Evolutionary conservation across 202 grass and related monocot genomes (phyloP).

Genomic region (Setaria italica): DNA sequence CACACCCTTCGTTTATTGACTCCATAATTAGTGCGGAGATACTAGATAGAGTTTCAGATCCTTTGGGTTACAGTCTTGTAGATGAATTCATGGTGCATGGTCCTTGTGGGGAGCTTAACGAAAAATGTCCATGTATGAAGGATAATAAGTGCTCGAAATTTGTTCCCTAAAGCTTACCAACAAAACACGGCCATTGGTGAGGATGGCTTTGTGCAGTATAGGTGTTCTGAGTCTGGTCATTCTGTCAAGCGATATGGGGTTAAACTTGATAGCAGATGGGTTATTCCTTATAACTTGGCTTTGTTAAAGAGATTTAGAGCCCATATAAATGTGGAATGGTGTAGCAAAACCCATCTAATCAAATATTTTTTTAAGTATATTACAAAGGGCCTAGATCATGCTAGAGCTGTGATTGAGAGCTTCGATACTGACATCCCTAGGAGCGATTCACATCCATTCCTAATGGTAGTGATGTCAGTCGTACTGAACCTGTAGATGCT

Average conservation of each 20-base stretch:
- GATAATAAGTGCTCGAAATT: constrained; percentile 1
- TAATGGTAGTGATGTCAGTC: neutral
- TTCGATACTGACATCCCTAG: neutral
- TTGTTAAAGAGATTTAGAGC: constrained; percentile 7
- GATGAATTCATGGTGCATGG: constrained; percentile 33
- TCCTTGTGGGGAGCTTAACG: constrained; percentile 17
- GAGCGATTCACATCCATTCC: neutral
- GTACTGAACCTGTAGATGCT: neutral
- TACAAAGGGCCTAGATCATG: neutral
- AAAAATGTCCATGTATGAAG: neutral
- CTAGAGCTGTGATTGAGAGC: neutral
- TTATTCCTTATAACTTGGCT: neutral
- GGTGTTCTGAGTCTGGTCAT: neutral
- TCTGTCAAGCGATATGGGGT: neutral
- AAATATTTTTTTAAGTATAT: neutral
- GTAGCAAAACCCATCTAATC: neutral
- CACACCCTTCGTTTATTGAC: neutral
- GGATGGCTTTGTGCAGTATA: neutral
- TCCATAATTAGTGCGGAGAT: neutral
- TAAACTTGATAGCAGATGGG: neutral
- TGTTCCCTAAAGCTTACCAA: neutral
- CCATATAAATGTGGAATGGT: constrained; percentile 1
- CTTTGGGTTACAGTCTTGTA: neutral
- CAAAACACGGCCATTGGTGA: neutral
- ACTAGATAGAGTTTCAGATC: neutral